phyloP scores from a whole-genome alignment of 2,329 filamentous ascomycete genomes.

The Claviceps maximensis region DNA sequence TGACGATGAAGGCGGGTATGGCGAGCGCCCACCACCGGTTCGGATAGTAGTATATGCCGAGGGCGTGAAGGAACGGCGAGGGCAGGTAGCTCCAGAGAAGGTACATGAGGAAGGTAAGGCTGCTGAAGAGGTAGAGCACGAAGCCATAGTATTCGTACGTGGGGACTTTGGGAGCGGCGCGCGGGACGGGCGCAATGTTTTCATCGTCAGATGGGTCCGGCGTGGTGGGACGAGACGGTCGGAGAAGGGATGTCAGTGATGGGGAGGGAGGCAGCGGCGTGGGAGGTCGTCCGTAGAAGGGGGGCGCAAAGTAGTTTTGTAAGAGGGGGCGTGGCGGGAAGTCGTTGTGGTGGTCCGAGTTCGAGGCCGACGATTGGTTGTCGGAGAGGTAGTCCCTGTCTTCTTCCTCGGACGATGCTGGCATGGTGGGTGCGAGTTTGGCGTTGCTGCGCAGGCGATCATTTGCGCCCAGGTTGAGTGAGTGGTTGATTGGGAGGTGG shows the following conservation, averaged over 20 bases:
- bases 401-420: conserved; percentile 22
- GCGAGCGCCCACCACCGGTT: conserved; percentile 97
- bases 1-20: conserved; percentile 79
- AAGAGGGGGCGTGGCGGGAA: conserved; percentile 31
- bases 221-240: conserved; percentile 82
- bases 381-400: conserved; percentile 24
- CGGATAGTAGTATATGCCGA: conserved; percentile 94
- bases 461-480: not conserved
- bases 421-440: conserved; percentile 13
- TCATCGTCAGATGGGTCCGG: conserved; percentile 88
- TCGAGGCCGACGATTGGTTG: conserved; percentile 16
- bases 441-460: not conserved
- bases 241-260: conserved; percentile 79
- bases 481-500: not conserved
- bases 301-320: conserved; percentile 54
- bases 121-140: conserved; percentile 84
- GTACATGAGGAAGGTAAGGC: conserved; percentile 62
- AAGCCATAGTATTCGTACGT: conserved; percentile 99
- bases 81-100: conserved; percentile 82
- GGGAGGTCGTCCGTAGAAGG: conserved; percentile 95
- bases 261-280: conserved; percentile 88
- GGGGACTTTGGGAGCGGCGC: conserved; percentile 84
- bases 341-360: conserved; percentile 14
- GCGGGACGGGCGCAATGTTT: conserved; percentile 68
- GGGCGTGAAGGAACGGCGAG: conserved; percentile 76